These are phyloP conservation scores for Gynochthodes officinalis DNA, from an alignment of 257 asterid species.

Conservation along the genomic window DNA sequence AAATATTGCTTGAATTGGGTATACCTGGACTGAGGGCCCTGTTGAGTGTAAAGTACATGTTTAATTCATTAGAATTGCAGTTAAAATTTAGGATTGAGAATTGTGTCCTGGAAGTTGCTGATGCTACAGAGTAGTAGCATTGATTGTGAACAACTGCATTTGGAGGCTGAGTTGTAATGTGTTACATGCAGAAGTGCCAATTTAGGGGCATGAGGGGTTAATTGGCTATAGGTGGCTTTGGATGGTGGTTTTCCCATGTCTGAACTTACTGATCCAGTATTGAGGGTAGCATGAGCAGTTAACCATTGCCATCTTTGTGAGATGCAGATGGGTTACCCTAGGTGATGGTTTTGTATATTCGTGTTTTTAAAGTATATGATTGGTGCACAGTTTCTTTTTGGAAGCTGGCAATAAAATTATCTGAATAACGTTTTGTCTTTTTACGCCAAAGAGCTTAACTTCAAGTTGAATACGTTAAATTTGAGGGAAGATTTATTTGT, in stretches of 20 bases:
- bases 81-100: background rate
- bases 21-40: too few species aligned
- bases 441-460: background rate
- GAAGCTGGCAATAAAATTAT: background rate
- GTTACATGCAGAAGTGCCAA: background rate
- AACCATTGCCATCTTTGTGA: background rate
- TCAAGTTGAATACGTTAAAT: background rate
- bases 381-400: background rate
- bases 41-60: too few species aligned
- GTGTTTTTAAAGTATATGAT: background rate
- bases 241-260: background rate
- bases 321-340: background rate
- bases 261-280: background rate
- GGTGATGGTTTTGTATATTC: background rate
- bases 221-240: background rate
- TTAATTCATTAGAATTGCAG: background rate
- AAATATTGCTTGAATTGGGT: too few species aligned
- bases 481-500: background rate
- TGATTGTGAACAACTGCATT: background rate
- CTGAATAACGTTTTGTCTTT: background rate
- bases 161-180: background rate
- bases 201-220: background rate
- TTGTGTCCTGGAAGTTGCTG: background rate
- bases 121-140: background rate
- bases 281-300: constrained; percentile 1